Conservation (phyloP, 805 yeast species). For the Yarrowia deformans region DNA sequence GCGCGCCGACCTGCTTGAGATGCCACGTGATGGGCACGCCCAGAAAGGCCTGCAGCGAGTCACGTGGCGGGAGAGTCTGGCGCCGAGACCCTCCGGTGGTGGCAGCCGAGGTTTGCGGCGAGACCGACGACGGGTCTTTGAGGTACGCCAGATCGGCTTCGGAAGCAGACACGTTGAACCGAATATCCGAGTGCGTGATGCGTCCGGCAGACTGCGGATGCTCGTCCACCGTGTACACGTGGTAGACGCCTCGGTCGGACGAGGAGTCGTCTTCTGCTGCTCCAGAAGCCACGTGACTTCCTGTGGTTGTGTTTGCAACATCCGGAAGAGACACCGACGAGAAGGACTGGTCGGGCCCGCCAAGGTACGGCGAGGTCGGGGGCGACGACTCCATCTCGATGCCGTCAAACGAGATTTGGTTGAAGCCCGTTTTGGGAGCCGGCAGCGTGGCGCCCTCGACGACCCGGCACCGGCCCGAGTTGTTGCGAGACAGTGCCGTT, state of each 20-base stretch:
- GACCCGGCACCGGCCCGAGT: slow-evolving; percentile 3
- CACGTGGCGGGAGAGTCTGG: slow-evolving; percentile 12
- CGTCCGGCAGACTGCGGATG: slow-evolving; percentile 15
- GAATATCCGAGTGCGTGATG: slow-evolving; percentile 16
- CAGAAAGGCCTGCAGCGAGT: slow-evolving; percentile 26
- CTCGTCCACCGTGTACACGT: slow-evolving; percentile 31
- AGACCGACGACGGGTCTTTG: slow-evolving; percentile 6
- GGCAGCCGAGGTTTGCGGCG: background rate
- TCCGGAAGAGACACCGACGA: slow-evolving; percentile 4
- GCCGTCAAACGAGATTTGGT: slow-evolving; percentile 28
- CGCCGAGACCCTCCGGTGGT: slow-evolving; percentile 3
- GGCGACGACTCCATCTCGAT: slow-evolving; percentile 30
- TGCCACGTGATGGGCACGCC: slow-evolving; percentile 43
- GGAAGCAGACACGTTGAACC: slow-evolving; percentile 17
- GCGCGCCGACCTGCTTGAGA: slow-evolving; percentile 37
- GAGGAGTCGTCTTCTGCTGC: background rate
- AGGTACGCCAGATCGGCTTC: slow-evolving; percentile 32
- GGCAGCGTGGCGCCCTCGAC: slow-evolving; percentile 23
- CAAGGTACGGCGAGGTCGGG: background rate
- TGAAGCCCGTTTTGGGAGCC: slow-evolving; percentile 10
- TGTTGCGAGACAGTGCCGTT: slow-evolving; percentile 5
- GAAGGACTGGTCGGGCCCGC: background rate
- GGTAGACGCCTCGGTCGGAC: slow-evolving; percentile 14
- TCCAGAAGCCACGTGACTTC: background rate
- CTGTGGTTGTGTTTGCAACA: background rate